These are phyloP conservation scores for Microascus cirrosus DNA, from an alignment of 2,329 filamentous ascomycete species.

Conservation along the genomic window DNA sequence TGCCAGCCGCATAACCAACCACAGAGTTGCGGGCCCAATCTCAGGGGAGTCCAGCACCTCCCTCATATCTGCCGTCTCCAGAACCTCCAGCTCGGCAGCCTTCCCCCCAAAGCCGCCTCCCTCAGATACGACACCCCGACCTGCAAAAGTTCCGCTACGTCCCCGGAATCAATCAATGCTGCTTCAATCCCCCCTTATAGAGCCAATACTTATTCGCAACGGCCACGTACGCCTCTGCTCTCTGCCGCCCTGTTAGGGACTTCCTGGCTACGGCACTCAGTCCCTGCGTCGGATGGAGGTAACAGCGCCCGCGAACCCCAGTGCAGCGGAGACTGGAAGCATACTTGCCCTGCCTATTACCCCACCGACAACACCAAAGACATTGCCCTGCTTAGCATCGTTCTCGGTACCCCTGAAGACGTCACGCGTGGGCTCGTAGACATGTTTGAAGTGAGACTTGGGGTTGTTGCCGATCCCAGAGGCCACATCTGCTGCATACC, in stretches of 20 bases:
- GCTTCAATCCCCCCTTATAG: constrained; percentile 23
- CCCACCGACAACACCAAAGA: constrained; percentile 24
- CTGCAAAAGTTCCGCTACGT: constrained; percentile 1
- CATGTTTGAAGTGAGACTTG: constrained; percentile 21
- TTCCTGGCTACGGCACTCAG: constrained; percentile 20
- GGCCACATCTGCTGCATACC: constrained; percentile 28
- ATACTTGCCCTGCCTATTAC: constrained; percentile 24
- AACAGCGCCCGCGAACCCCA: constrained; percentile 22
- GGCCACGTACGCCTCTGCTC: constrained; percentile 26
- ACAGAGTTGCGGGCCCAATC: not conserved
- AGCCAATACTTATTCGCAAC: constrained; percentile 34
- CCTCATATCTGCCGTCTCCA: not conserved
- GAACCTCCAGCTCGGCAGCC: not conserved
- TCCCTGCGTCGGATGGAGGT: constrained; percentile 19
- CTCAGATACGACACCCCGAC: not conserved
- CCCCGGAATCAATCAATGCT: constrained; percentile 18
- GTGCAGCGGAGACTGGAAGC: constrained; percentile 24
- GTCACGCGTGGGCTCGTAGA: constrained; percentile 21
- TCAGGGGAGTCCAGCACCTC: not conserved
- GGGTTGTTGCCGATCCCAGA: constrained; percentile 22
- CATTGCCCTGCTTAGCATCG: constrained; percentile 25
- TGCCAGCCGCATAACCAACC: not conserved
- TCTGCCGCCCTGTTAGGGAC: constrained; percentile 27
- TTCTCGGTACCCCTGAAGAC: constrained; percentile 23
- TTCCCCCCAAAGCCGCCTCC: not conserved